Conservation (phyloP, 768 basidiomycete species). For the Asterophora lycoperdoides region DNA sequence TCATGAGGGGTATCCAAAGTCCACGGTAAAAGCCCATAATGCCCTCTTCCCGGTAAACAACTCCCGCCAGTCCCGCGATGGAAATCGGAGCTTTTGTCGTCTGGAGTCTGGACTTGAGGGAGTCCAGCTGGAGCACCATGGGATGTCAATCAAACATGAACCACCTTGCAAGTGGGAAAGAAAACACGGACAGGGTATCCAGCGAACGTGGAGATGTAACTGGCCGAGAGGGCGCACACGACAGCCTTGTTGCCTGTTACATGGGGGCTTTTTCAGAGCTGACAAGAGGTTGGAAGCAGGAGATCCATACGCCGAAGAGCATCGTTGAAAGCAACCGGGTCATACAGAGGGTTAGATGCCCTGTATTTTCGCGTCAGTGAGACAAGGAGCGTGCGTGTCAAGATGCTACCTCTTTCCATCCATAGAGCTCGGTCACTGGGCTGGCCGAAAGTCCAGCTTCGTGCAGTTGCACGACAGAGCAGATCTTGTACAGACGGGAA, state of each 20-base stretch:
- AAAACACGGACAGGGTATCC: constrained; percentile 75
- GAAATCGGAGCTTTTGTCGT: constrained; percentile 74
- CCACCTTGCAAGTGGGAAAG: neutral
- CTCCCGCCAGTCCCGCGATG: constrained; percentile 63
- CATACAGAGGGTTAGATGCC: constrained; percentile 59
- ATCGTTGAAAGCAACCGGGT: constrained; percentile 58
- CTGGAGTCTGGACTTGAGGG: constrained; percentile 90
- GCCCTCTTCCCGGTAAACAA: constrained; percentile 84
- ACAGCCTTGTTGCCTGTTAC: constrained; percentile 76
- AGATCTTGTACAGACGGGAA: constrained; percentile 14
- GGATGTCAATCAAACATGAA: constrained; percentile 2
- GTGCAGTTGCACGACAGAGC: constrained; percentile 57
- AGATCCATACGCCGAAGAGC: constrained; percentile 55
- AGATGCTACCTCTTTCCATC: constrained; percentile 61
- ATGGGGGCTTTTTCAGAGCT: constrained; percentile 13
- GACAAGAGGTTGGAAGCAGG: constrained; percentile 7
- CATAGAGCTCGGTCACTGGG: constrained; percentile 66
- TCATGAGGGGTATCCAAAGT: constrained; percentile 87
- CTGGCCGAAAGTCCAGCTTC: constrained; percentile 69
- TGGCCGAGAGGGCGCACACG: constrained; percentile 86
- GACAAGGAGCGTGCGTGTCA: constrained; percentile 6
- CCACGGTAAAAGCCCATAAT: constrained; percentile 87
- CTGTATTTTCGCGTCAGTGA: constrained; percentile 32
- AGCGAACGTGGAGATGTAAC: constrained; percentile 87
- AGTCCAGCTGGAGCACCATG: constrained; percentile 62